A percentile compares a stretch with the other conserved stretches of the same genome.
These are phyloP conservation scores for Fermentozyma sake DNA, from an alignment of 1,139 yeast genomes.

Conservation along the genomic window DNA sequence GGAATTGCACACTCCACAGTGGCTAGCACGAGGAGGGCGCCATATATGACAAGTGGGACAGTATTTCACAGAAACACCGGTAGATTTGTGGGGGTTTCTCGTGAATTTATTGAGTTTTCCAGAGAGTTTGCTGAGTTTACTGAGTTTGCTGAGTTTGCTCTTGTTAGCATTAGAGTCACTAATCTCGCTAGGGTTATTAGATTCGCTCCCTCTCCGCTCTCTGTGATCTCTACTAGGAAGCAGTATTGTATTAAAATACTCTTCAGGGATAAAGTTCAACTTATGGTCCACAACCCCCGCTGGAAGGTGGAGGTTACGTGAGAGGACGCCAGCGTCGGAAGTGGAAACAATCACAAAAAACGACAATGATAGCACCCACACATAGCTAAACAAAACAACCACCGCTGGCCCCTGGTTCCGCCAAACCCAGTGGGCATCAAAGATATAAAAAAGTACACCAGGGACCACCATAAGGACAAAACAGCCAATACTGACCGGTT, in stretches of 20 bases:
- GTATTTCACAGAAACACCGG: constrained; percentile 40
- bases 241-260: constrained; percentile 54
- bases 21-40: constrained; percentile 44
- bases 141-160: no score
- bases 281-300: constrained; percentile 9
- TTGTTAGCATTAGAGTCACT: no score
- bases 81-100: constrained; percentile 19
- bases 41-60: constrained; percentile 46
- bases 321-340: constrained; percentile 71
- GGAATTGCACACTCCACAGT: constrained; percentile 40
- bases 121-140: no score
- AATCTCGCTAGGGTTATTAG: no score
- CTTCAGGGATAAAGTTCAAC: constrained; percentile 46
- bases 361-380: constrained; percentile 45
- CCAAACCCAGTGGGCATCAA: constrained; percentile 57
- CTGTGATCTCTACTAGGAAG: no score
- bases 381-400: constrained; percentile 54
- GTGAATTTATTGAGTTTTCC: no score
- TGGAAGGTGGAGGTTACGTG: constrained; percentile 61
- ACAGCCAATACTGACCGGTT: constrained; percentile 32
- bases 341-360: constrained; percentile 54
- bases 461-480: constrained; percentile 38
- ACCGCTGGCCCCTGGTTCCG: constrained; percentile 50
- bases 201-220: no score
- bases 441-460: constrained; percentile 42